These are phyloP conservation scores for Pichia sp. DNA, from an alignment of 1,139 yeast species.

Conservation along the genomic window DNA sequence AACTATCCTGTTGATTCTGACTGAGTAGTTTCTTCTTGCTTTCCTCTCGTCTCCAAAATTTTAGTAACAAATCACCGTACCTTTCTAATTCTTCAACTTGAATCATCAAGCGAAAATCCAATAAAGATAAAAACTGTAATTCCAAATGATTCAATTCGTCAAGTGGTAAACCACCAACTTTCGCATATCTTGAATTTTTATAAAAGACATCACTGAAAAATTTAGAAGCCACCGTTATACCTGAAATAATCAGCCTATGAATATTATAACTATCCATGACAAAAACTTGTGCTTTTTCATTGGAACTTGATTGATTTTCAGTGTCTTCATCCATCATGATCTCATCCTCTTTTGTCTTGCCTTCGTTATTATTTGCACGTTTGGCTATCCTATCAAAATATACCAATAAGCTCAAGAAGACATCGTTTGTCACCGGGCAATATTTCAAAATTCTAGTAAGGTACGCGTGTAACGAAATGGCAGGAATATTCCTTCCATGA, in stretches of 20 bases:
- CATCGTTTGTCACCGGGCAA: constrained; percentile 97
- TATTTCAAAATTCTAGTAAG: constrained; percentile 84
- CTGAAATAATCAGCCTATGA: constrained; percentile 91
- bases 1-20: no score
- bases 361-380: constrained; percentile 57
- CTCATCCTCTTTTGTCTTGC: constrained; percentile 12
- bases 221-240: constrained; percentile 91
- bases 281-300: constrained; percentile 45
- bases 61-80: constrained; percentile 77
- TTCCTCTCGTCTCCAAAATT: constrained; percentile 74
- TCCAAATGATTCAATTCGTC: constrained; percentile 92
- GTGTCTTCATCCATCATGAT: constrained; percentile 15
- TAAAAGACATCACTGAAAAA: constrained; percentile 94
- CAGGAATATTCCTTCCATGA: constrained; percentile 94
- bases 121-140: constrained; percentile 72
- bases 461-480: constrained; percentile 84
- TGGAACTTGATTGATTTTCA: constrained; percentile 1
- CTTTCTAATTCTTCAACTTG: constrained; percentile 85
- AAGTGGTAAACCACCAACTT: constrained; percentile 93
- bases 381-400: constrained; percentile 93
- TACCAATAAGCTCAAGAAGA: constrained; percentile 78
- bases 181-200: constrained; percentile 92
- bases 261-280: constrained; percentile 96
- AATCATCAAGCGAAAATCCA: constrained; percentile 83
- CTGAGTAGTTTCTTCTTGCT: no score